Evolutionary conservation across 2,329 filamentous ascomycete species (phyloP), one percentile per base, ranked within the genome.

Genomic region (Sporothrix variecibatus): DNA sequence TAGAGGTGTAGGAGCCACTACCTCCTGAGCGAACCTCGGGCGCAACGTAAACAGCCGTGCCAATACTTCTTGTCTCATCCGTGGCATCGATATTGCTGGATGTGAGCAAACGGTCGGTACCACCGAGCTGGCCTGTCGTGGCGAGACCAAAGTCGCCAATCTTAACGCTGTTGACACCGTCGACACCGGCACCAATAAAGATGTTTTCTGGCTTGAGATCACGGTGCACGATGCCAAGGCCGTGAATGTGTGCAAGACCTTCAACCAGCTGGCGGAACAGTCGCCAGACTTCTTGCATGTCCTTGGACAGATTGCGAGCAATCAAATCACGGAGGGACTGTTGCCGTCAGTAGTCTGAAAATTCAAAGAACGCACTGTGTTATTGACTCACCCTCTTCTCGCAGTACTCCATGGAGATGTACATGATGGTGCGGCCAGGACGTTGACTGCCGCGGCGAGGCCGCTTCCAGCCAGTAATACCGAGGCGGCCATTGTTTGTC

Each of bases 351-450:
- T 23, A 46, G 8, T 51, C 43, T 7, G 74, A 7, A 12, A 26
- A 58, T 20, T 78, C 74, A 71, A 8, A 12, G 28, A 17, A 4
- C 8, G 11, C 9, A 43, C 2, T 2, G 17, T 53, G 43, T 23
- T 4, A 3, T 9, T 2, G 17, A 72, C 73, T 11, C 84, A 92
- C 90, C 77, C 93, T 90, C 80, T 95, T 96, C 81, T 98, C 95
- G 80, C 96, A 99, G 78, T 98, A 97, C 81, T 99, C 96, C 96
- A 99, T 99, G 75, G 97, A 96, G 73, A 99, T 98, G 81, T 98
- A 99, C 58, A 99, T 87, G 7, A 95, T 91, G 0, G 92, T 95
- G 71, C 89, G 89, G 75, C 89, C 87, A 3, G 89, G 83, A 60
- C 87, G 85, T 73, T 87, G 85, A 58, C 83, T 83, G 62, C 78